These are phyloP conservation scores for Lipomyces orientalis DNA, from an alignment of 805 yeast species.

Conservation along the genomic window DNA sequence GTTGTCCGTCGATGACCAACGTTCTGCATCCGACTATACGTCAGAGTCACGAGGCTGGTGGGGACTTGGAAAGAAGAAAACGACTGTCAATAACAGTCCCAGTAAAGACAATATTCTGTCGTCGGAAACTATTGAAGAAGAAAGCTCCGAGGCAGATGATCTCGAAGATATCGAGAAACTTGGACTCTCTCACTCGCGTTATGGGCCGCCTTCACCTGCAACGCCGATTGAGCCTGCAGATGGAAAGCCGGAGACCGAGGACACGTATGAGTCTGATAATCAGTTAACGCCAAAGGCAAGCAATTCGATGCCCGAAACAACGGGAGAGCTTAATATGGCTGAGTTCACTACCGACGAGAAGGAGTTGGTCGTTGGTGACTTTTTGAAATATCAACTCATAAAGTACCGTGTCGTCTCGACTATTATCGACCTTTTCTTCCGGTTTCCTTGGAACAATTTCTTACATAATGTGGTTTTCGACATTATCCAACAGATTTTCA, in stretches of 20 bases:
- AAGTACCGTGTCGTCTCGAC: slow-evolving; percentile 53
- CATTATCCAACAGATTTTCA: slow-evolving; percentile 89
- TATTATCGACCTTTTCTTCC: slow-evolving; percentile 64
- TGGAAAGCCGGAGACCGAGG: neutral
- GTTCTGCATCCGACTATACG: neutral
- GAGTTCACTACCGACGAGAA: slow-evolving; percentile 20
- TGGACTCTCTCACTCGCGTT: slow-evolving; percentile 11
- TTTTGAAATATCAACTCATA: slow-evolving; percentile 76
- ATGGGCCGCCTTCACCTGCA: slow-evolving; percentile 12
- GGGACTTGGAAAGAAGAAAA: slow-evolving; percentile 31
- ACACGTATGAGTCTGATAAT: neutral
- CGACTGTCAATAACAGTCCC: slow-evolving; percentile 20
- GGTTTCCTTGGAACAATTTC: slow-evolving; percentile 96
- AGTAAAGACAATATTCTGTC: slow-evolving; percentile 18
- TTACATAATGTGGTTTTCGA: slow-evolving; percentile 97
- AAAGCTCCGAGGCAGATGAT: slow-evolving; percentile 18
- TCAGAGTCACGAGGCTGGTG: slow-evolving; percentile 37
- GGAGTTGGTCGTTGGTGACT: slow-evolving; percentile 81
- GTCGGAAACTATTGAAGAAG: slow-evolving; percentile 21
- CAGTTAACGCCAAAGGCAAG: slow-evolving; percentile 18
- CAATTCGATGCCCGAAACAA: slow-evolving; percentile 18
- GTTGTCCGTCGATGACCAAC: slow-evolving; percentile 23
- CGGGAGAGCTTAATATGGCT: slow-evolving; percentile 34
- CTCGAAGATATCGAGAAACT: slow-evolving; percentile 20
- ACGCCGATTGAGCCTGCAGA: slow-evolving; percentile 3